Evolutionary conservation across 2,329 filamentous ascomycete species (phyloP).

Genomic region (Alternaria hordeiaustralica): DNA sequence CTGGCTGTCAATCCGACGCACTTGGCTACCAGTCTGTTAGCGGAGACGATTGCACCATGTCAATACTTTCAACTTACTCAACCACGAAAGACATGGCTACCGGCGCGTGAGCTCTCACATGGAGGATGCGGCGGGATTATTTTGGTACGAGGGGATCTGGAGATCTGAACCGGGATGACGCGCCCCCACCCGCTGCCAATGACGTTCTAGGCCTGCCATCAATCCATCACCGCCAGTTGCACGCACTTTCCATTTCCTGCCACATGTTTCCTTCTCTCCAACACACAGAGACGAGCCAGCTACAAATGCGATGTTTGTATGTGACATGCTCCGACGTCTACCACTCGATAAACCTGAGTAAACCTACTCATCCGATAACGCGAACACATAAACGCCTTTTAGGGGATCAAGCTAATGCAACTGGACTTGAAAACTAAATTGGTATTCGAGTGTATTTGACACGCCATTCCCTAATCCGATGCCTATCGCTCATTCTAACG

Average conservation of each 20-base stretch:
- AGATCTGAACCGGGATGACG: conserved; percentile 14
- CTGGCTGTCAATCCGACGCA: conserved; percentile 63
- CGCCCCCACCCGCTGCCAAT: conserved; percentile 7
- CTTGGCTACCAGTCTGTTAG: conserved; percentile 48
- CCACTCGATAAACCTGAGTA: neutral
- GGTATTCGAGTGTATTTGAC: neutral
- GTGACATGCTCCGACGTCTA: neutral
- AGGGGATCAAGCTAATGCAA: neutral
- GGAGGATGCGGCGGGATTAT: conserved; percentile 6
- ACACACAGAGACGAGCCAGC: neutral
- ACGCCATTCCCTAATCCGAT: neutral
- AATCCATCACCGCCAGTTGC: neutral
- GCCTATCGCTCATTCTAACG: neutral
- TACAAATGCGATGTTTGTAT: neutral
- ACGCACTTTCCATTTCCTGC: neutral
- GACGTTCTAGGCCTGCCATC: conserved; percentile 3
- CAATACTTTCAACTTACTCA: conserved; percentile 39
- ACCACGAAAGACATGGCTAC: conserved; percentile 52
- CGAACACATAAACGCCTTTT: neutral
- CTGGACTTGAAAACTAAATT: neutral
- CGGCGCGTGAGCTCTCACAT: conserved; percentile 26
- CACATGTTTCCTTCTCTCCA: neutral
- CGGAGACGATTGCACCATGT: too few relatives aligned
- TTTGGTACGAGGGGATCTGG: conserved; percentile 9
- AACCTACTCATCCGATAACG: neutral